Evolutionary conservation across 805 yeast species (phyloP), one percentile per base, ranked within the genome.

Genomic region (Candida vaughaniae): DNA sequence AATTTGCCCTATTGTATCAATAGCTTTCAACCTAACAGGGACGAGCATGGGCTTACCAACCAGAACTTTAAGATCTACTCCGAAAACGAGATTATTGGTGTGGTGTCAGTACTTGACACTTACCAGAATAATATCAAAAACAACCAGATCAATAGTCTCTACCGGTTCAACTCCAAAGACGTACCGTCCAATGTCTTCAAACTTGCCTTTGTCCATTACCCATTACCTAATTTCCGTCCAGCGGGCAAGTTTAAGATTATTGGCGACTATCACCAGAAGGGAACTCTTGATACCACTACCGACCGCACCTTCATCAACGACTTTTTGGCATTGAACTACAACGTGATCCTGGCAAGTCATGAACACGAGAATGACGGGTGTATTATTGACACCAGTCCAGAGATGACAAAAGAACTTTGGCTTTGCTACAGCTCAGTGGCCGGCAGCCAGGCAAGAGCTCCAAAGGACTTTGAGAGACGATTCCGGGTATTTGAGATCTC

Each of bases 331-430:
- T 53, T 62, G 31, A 65, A 65, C 6, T 66, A 66, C 43, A 49
- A 62, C 25, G 70, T 53, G 5, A 58, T 66, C 1, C 54, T 63
- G 6, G 72, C 65, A 4, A 71, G 71, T 6, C 72, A 68, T 42
- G 73, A 68, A 43, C 73, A 68, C 42, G 66, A 61, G 29, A 68
- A 68, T 42, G 73, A 67, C 39, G 70, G 67, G 2, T 68, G 73
- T 36, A 47, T 68, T 16, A 42, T 62, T n/a, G 43, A 45, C 22
- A 31, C 20, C 10, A 33, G 36, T 9, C 26, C 25, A 6, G 33
- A 19, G 16, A 9, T 20, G 20, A n/a, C 11, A 8, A 35, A 22
- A 22, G 16, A 16, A 44, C 45, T 64, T 29, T 65, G 71, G 66
- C 51, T 68, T 22, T 68, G 73, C 44, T 68, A 64, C 48, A 55